Evolutionary conservation across 176 grass and related monocot species (phyloP).

Genomic region (Poa pratensis): DNA sequence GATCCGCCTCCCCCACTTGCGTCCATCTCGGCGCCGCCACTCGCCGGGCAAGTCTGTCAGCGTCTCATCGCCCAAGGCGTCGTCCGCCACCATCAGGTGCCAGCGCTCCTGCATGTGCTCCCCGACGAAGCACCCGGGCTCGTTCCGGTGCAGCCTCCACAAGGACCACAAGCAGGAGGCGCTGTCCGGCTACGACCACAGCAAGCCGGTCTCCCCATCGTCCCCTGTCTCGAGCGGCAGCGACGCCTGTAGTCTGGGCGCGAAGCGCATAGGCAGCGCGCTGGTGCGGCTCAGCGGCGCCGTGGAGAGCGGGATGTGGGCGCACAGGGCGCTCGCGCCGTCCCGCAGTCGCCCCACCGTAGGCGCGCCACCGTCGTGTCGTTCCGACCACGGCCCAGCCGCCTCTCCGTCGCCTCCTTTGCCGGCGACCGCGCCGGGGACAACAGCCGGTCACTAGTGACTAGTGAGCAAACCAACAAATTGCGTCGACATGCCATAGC

Average conservation of each 20-base stretch:
- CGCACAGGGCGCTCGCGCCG: conserved; percentile 51
- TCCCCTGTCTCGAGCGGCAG: not conserved
- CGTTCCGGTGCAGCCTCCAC: conserved; percentile 72
- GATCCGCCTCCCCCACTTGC: conserved; percentile 43
- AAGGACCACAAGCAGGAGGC: conserved; percentile 35
- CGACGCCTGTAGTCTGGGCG: not conserved
- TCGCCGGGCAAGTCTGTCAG: conserved; percentile 15
- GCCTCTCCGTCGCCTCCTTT: conserved; percentile 58
- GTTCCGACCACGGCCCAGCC: conserved; percentile 36
- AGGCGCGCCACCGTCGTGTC: conserved; percentile 31
- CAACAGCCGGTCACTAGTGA: too few relatives aligned
- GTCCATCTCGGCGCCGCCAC: conserved; percentile 39
- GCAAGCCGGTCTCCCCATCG: not conserved
- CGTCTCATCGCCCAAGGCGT: not conserved
- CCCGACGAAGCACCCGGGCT: conserved; percentile 70
- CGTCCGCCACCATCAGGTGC: not conserved
- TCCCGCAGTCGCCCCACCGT: conserved; percentile 58
- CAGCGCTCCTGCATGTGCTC: conserved; percentile 63
- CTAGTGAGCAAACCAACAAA: conserved; percentile 22
- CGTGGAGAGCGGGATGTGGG: conserved; percentile 49
- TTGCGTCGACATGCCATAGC: conserved; percentile 24
- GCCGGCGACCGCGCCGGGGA: conserved; percentile 49
- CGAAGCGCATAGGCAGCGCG: conserved; percentile 50
- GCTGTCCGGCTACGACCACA: not conserved
- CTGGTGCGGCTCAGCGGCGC: conserved; percentile 52